Percentiles rank a stretch among this genome's conserved stretches.
These are phyloP conservation scores for Cymbopogon citratus DNA, from an alignment of 176 grass and related monocot genomes.

Conservation along the genomic window DNA sequence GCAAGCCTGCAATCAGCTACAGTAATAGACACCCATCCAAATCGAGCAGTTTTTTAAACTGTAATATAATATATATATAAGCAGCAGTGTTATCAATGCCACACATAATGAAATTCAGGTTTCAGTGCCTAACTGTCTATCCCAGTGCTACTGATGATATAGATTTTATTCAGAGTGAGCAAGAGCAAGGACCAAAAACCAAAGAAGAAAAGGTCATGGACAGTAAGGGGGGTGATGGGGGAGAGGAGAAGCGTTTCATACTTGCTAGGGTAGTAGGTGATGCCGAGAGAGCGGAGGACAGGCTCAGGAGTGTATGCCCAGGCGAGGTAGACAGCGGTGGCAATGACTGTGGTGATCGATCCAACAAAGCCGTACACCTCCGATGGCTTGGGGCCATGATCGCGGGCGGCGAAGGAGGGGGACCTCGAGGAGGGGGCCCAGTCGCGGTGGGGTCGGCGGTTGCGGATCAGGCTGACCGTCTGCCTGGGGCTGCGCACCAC, in stretches of 20 bases:
- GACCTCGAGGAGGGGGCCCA: not conserved
- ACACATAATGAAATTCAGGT: not conserved
- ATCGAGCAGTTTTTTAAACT: not conserved
- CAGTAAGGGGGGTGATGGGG: not conserved
- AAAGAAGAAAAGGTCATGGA: not conserved
- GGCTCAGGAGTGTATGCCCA: conserved; percentile 72
- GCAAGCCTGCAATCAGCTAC: not conserved
- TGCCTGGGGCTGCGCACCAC: conserved; percentile 70
- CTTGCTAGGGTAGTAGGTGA: conserved; percentile 95
- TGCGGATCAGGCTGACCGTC: conserved; percentile 67
- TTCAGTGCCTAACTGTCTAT: too few relatives aligned
- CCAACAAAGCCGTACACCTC: conserved; percentile 92
- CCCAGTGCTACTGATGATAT: not conserved
- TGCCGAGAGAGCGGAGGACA: conserved; percentile 56
- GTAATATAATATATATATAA: not conserved
- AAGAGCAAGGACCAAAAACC: not conserved
- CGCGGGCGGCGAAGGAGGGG: conserved; percentile 4
- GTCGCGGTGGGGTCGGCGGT: not conserved
- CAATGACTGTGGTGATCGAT: conserved; percentile 80
- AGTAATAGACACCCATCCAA: not conserved
- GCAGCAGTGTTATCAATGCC: not conserved
- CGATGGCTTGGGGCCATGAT: conserved; percentile 71
- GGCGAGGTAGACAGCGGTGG: conserved; percentile 55
- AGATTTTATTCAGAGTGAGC: not conserved
- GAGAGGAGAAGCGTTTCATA: not conserved